Evolutionary conservation across 2,329 filamentous ascomycete genomes (phyloP).

Genomic region (Diaporthe eres): DNA sequence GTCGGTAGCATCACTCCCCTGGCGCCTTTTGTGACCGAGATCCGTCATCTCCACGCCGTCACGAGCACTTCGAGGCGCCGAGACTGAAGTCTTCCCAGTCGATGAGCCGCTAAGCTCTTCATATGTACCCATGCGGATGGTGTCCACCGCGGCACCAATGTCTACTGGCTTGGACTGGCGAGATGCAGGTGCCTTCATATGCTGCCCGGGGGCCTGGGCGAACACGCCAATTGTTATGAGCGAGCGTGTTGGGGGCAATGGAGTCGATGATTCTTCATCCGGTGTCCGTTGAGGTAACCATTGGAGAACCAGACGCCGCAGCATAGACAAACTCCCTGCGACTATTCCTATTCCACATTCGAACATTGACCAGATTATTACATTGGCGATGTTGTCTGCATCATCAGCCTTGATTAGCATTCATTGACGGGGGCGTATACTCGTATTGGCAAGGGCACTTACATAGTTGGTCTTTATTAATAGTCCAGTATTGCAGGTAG

Average conservation of each 20-base stretch:
- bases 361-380: neutral
- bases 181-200: neutral
- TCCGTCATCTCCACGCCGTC: conserved; percentile 17
- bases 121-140: neutral
- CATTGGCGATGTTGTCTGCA: conserved; percentile 10
- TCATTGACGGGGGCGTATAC: too few relatives aligned
- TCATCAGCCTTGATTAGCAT: too few relatives aligned
- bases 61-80: neutral
- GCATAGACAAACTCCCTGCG: conserved; percentile 14
- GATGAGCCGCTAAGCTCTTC: conserved; percentile 3
- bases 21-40: conserved; percentile 9
- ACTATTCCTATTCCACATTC: conserved; percentile 13
- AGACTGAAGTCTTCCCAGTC: neutral
- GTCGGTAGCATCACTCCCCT: conserved; percentile 18
- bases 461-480: conserved; percentile 1
- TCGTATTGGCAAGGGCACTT: neutral
- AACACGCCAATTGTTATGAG: neutral
- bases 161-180: neutral
- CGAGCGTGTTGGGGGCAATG: neutral
- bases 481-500: neutral
- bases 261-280: neutral
- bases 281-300: neutral
- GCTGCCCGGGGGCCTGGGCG: neutral
- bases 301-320: neutral
- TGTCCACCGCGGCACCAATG: neutral